Base-by-base conservation (phyloP, 495 filamentous ascomycete species). In the Trypethelium eluteriae region DNA sequence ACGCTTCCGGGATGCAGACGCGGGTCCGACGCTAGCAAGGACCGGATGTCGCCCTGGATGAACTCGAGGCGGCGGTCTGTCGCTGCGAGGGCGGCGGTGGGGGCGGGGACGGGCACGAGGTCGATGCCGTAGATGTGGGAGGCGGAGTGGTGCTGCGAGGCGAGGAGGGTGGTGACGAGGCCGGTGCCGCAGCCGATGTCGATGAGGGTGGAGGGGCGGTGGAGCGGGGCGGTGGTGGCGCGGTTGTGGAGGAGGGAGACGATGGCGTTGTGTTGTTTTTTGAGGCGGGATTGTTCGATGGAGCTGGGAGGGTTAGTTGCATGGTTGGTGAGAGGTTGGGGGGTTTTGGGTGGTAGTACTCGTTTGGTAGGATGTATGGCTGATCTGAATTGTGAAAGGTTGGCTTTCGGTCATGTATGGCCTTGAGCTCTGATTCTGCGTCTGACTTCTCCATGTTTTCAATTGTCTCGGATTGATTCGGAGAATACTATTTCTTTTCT, bases 61-160 rank as follows among this genome's bases (percentile, higher is more conserved):
- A 81, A 63, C 0, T 64, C 66, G 41, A 81, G 70, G 59, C 81
- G 78, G 0, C 0, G 25, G 25, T 25, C 25, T 0, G 25, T 25
- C 25, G 25, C 25, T 0, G 73, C 63, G 0, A 38, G 38, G 12
- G 78, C 78, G 56, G 80, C 75, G n/a, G 5, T 7, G 62, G 32
- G 2, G 11, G 39, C 36, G 11, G 64, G 68, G 3, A 69, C 53
- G 12, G 57, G 18, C 12, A 5, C 38, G 2, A 64, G 64, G 38
- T 69, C 68, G 32, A 64, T 7, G 10, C 68, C 68, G 12, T 66
- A 38, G 16, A 67, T 64, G 3, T 63, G 34, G 25, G 25, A 25
- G n/a, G 64, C 64, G 32, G 25, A 12, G 14, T 64, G 53, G 59
- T 62, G 66, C 32, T 38, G n/a, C 2, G 50, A 11, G 16, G 32